phyloP scores from a whole-genome alignment of 306 rosid species.

The Dalbergia cultrata region DNA sequence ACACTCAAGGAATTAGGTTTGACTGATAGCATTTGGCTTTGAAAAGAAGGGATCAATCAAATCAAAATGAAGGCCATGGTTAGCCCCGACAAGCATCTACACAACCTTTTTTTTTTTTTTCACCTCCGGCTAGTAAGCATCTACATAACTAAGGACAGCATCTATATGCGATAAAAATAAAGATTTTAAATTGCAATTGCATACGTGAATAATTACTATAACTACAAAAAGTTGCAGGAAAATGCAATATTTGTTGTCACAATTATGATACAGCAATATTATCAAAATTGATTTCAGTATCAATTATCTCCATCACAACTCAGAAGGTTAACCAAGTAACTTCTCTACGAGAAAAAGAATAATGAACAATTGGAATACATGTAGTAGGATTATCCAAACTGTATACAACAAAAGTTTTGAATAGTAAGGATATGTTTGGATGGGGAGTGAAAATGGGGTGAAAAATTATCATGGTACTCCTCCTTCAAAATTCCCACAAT shows the following conservation, averaged over 20 bases:
- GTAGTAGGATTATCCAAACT: conserved; percentile 11
- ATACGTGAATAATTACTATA: too few species aligned
- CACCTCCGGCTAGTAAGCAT: not conserved
- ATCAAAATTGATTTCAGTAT: not conserved
- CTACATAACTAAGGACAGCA: not conserved
- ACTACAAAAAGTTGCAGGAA: too few species aligned
- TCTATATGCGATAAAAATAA: not conserved
- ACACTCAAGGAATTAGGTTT: conserved; percentile 7
- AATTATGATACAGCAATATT: too few species aligned
- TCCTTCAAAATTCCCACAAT: too few species aligned
- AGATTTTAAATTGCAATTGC: too few species aligned
- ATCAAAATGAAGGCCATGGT: not conserved
- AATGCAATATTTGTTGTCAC: not conserved
- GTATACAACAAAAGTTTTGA: not conserved
- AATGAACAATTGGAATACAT: conserved; percentile 5
- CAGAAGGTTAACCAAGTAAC: conserved; percentile 5
- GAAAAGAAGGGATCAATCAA: not conserved
- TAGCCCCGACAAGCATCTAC: too few species aligned
- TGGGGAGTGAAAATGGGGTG: too few species aligned
- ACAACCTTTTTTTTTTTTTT: too few species aligned
- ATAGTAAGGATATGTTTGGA: not conserved
- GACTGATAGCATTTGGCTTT: too few species aligned
- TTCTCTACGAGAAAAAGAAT: not conserved
- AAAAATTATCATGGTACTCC: too few species aligned
- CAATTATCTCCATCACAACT: not conserved